phyloP scores from a whole-genome alignment of 176 grass and related monocot genomes.

The Chloris gayana region DNA sequence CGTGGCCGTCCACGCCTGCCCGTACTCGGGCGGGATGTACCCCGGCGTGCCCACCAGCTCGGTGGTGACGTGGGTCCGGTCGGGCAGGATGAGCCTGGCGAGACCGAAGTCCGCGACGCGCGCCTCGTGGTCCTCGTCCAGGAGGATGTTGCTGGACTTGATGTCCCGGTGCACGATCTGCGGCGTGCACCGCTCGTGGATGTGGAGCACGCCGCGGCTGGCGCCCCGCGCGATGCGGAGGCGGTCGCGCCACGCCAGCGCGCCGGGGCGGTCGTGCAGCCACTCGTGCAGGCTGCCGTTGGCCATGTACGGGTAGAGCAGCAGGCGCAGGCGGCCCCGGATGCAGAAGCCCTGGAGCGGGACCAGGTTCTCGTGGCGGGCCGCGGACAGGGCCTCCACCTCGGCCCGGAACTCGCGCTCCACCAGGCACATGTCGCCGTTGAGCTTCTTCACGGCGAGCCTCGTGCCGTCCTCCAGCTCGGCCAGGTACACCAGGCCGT shows the following conservation, averaged over 20 bases:
- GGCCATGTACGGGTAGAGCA: slow-evolving; percentile 69
- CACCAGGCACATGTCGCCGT: slow-evolving; percentile 56
- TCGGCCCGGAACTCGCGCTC: slow-evolving; percentile 62
- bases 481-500: slow-evolving; percentile 58
- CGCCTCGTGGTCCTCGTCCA: slow-evolving; percentile 65
- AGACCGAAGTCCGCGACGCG: slow-evolving; percentile 66
- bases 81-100: slow-evolving; percentile 43
- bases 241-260: slow-evolving; percentile 36
- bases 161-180: slow-evolving; percentile 91
- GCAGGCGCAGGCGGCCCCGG: slow-evolving; percentile 39
- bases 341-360: slow-evolving; percentile 63
- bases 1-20: slow-evolving; percentile 58
- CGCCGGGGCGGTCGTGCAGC: slow-evolving; percentile 36
- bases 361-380: slow-evolving; percentile 57
- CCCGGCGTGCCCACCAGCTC: slow-evolving; percentile 59
- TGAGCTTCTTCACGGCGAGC: slow-evolving; percentile 64
- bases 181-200: slow-evolving; percentile 57
- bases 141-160: slow-evolving; percentile 91
- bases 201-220: slow-evolving; percentile 55
- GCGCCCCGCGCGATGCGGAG: slow-evolving; percentile 45
- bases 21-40: slow-evolving; percentile 70
- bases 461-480: slow-evolving; percentile 38
- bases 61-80: slow-evolving; percentile 54
- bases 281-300: slow-evolving; percentile 60
- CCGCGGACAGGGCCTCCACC: slow-evolving; percentile 49